phyloP scores from a whole-genome alignment of 2,329 filamentous ascomycete genomes.

The Exophiala viscosa region DNA sequence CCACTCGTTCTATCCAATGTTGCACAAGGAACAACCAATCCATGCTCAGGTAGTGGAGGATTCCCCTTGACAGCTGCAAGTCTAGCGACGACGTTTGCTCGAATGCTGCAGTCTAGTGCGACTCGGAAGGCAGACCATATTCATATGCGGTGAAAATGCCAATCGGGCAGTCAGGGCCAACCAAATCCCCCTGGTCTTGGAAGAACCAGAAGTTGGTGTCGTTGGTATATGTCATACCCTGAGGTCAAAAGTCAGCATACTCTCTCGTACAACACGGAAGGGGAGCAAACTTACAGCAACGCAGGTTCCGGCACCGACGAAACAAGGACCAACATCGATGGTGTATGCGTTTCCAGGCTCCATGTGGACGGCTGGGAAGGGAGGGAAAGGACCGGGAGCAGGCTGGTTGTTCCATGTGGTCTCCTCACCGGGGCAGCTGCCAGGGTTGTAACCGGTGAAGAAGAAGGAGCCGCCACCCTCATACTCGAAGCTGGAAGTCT shows the following conservation, averaged over 20 bases:
- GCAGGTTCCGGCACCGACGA: constrained; percentile 28
- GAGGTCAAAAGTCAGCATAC: constrained; percentile 42
- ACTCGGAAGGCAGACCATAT: constrained; percentile 25
- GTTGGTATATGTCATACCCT: constrained; percentile 33
- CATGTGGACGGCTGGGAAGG: constrained; percentile 38
- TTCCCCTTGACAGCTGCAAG: background rate
- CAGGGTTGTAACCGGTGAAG: constrained; percentile 48
- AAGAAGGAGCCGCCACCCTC: constrained; percentile 53
- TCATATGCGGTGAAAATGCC: constrained; percentile 28
- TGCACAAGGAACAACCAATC: no score
- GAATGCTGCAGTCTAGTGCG: background rate
- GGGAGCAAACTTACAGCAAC: constrained; percentile 10
- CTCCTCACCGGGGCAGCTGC: constrained; percentile 44
- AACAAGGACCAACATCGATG: constrained; percentile 36
- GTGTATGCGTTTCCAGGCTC: constrained; percentile 54
- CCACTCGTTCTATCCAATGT: no score
- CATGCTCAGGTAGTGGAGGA: no score
- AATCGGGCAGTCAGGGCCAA: constrained; percentile 22
- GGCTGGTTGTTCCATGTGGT: constrained; percentile 55
- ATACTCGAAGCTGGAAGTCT: constrained; percentile 57
- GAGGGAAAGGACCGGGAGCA: constrained; percentile 43
- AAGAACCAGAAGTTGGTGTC: constrained; percentile 59
- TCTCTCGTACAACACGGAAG: constrained; percentile 49
- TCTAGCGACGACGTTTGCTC: background rate
- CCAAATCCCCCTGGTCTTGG: constrained; percentile 55